A percentile compares a stretch with the other conserved stretches of the same genome.
These are phyloP conservation scores for Fusarium bulbicola DNA, from an alignment of 2,329 filamentous ascomycete genomes.

Conservation along the genomic window DNA sequence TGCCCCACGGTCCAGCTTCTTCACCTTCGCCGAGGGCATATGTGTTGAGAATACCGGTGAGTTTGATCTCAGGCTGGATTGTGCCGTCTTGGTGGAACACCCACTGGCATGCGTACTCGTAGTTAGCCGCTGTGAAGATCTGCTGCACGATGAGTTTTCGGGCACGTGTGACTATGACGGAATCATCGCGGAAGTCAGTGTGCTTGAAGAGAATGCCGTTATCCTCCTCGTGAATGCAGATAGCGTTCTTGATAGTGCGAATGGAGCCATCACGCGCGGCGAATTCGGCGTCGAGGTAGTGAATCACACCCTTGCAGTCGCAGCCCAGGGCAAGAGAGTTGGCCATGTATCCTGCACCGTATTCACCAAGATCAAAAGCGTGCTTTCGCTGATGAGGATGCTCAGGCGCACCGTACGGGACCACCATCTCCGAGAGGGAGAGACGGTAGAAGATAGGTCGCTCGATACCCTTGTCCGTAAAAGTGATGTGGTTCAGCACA, in stretches of 20 bases:
- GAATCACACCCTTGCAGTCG: slow-evolving; percentile 89
- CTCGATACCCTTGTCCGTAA: slow-evolving; percentile 81
- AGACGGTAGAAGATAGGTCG: slow-evolving; percentile 88
- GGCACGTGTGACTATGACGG: slow-evolving; percentile 83
- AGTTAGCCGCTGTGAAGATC: slow-evolving; percentile 95
- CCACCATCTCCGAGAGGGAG: slow-evolving; percentile 92
- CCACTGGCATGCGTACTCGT: slow-evolving; percentile 84
- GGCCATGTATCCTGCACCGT: slow-evolving; percentile 85
- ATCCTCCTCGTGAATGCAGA: slow-evolving; percentile 96
- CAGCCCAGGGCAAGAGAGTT: slow-evolving; percentile 80
- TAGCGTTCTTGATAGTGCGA: slow-evolving; percentile 88
- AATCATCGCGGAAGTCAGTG: slow-evolving; percentile 91
- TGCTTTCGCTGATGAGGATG: slow-evolving; percentile 84
- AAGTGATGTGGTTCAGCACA: slow-evolving; percentile 88
- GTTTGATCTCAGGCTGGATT: slow-evolving; percentile 89
- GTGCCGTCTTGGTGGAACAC: slow-evolving; percentile 88
- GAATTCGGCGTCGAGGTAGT: slow-evolving; percentile 90
- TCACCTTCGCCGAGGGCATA: slow-evolving; percentile 84
- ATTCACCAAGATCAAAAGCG: slow-evolving; percentile 83
- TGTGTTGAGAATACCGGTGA: slow-evolving; percentile 93
- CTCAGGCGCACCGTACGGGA: slow-evolving; percentile 86
- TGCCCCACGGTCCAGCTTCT: slow-evolving; percentile 87
- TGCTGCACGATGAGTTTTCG: slow-evolving; percentile 89
- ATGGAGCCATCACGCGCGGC: slow-evolving; percentile 80
- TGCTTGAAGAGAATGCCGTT: slow-evolving; percentile 93